phyloP scores from a whole-genome alignment of 257 asterid genomes.

The Capsicum pubescens region DNA sequence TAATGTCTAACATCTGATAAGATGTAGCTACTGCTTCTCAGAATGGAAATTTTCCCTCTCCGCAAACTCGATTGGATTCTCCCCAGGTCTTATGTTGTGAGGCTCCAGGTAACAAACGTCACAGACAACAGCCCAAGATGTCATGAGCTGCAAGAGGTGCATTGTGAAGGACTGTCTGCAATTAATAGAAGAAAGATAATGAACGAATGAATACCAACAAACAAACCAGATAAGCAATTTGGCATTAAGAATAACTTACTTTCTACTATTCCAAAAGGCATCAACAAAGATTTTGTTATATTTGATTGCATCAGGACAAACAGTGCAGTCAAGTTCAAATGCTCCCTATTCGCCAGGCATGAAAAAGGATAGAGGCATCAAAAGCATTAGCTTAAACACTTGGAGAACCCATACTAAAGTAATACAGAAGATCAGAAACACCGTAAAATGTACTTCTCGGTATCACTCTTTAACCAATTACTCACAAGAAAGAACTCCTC shows the following conservation, averaged over 20 bases:
- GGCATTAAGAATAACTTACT: constrained; percentile 48
- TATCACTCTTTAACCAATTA: neutral
- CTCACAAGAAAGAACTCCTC: constrained; percentile 22
- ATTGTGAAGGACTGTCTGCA: constrained; percentile 93
- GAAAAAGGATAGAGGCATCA: constrained; percentile 5
- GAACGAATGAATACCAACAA: neutral
- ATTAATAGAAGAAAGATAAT: constrained; percentile 25
- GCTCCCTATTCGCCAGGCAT: constrained; percentile 70
- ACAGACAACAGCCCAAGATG: constrained; percentile 99
- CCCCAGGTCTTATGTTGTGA: constrained; percentile 86
- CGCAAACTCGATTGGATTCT: constrained; percentile 93
- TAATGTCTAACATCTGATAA: neutral
- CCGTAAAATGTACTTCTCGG: neutral
- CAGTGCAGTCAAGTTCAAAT: constrained; percentile 94
- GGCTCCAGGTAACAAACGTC: constrained; percentile 99
- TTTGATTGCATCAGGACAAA: constrained; percentile 95
- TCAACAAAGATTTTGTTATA: constrained; percentile 97
- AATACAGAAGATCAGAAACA: constrained; percentile 7
- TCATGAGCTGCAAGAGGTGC: constrained; percentile 97
- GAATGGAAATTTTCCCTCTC: constrained; percentile 62
- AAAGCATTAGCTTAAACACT: constrained; percentile 7
- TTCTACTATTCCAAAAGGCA: constrained; percentile 97
- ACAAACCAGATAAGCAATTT: constrained; percentile 6
- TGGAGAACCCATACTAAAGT: neutral
- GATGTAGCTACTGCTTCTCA: neutral